Percentiles rank a stretch among this genome's conserved stretches.
Evolutionary conservation across 2,329 filamentous ascomycete genomes (phyloP).

Genomic region (Phaeosphaeriaceae sp.): DNA sequence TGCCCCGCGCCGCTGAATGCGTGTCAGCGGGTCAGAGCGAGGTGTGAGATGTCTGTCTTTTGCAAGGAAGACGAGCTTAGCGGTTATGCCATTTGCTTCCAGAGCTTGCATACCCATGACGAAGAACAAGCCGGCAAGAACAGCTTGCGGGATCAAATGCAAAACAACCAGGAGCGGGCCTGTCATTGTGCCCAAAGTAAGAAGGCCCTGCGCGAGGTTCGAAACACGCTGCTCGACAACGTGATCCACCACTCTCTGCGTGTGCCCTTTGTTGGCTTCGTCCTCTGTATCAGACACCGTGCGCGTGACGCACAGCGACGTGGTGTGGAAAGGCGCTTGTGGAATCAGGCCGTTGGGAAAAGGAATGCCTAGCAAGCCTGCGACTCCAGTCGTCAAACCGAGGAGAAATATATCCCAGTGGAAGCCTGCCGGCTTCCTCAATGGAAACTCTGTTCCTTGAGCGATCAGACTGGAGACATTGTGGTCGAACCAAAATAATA

Average conservation of each 20-base stretch:
- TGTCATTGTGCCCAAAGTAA: conserved; percentile 64
- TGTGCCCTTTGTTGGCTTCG: conserved; percentile 52
- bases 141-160: conserved; percentile 61
- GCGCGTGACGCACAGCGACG: conserved; percentile 55
- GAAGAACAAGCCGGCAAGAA: conserved; percentile 65
- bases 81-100: conserved; percentile 61
- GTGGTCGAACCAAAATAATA: conserved; percentile 90
- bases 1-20: conserved; percentile 51
- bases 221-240: conserved; percentile 65
- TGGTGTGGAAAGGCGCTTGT: conserved; percentile 66
- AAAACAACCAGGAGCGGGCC: conserved; percentile 61
- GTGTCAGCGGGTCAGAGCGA: conserved; percentile 55
- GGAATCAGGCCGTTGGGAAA: conserved; percentile 67
- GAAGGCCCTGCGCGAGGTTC: conserved; percentile 63
- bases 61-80: conserved; percentile 59
- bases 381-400: conserved; percentile 62
- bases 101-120: conserved; percentile 63
- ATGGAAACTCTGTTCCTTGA: conserved; percentile 62
- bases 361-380: conserved; percentile 63
- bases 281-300: conserved; percentile 51
- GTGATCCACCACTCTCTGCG: conserved; percentile 51
- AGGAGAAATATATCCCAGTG: conserved; percentile 68
- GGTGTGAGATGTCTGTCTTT: conserved; percentile 57
- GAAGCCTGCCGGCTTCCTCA: conserved; percentile 66
- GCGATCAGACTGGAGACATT: conserved; percentile 68